A percentile compares a stretch with the other conserved stretches of the same genome.
These are phyloP conservation scores for Colletotrichum phormii DNA, from an alignment of 2,329 filamentous ascomycete genomes.

Conservation along the genomic window DNA sequence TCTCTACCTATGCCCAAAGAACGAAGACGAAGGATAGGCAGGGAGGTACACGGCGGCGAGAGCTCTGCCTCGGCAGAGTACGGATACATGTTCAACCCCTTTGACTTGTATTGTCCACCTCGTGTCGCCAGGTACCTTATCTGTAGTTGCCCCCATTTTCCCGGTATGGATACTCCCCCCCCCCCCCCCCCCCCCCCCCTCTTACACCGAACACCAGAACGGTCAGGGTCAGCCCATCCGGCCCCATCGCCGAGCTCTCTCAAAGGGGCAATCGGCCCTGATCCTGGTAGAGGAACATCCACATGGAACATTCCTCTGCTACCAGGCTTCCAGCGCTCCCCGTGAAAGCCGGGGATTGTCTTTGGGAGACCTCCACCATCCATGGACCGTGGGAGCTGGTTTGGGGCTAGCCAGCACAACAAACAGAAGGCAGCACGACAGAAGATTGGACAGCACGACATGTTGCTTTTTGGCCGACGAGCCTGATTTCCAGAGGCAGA, in stretches of 20 bases:
- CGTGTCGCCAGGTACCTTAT: conserved; percentile 13
- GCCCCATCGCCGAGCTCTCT: conserved; percentile 23
- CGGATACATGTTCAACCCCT: not conserved
- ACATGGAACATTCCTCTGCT: conserved; percentile 37
- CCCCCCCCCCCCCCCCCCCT: too few species aligned
- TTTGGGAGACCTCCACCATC: not conserved
- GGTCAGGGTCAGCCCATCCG: conserved; percentile 26
- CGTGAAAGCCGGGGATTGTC: conserved; percentile 29
- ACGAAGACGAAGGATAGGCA: not conserved
- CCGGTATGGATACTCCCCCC: not conserved
- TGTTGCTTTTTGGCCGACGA: conserved; percentile 3
- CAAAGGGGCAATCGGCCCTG: conserved; percentile 22
- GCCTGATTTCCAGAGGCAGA: conserved; percentile 1
- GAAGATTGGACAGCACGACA: conserved; percentile 15
- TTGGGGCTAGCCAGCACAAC: conserved; percentile 30
- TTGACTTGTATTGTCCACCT: conserved; percentile 3
- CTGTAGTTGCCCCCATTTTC: conserved; percentile 1
- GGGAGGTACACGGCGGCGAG: not conserved
- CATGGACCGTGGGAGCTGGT: conserved; percentile 8
- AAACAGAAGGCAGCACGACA: not conserved
- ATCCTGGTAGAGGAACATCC: conserved; percentile 17
- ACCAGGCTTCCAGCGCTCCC: conserved; percentile 17
- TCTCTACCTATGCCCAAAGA: not conserved
- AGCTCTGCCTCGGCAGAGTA: not conserved
- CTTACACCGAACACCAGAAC: conserved; percentile 27